Conservation (phyloP, 2,329 filamentous ascomycete species). For the Emmonsia crescens region DNA sequence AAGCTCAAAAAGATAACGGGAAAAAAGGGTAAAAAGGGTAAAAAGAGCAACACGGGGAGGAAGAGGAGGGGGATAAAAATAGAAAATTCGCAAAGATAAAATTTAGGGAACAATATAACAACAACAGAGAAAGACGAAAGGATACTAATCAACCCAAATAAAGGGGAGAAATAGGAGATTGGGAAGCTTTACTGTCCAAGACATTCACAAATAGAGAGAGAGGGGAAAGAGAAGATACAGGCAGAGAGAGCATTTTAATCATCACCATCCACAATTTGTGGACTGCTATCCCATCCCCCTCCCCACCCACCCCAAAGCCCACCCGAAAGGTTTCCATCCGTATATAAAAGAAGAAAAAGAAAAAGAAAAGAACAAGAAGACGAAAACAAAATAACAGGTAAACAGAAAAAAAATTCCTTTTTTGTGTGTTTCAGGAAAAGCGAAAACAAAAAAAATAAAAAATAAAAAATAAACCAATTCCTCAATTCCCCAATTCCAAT, state of each 20-base stretch:
- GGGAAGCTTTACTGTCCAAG: neutral
- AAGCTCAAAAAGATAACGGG: neutral
- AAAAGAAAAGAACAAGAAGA: neutral
- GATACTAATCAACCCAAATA: neutral
- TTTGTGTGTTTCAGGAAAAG: neutral
- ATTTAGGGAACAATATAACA: neutral
- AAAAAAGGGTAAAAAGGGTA: neutral
- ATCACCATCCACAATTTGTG: neutral
- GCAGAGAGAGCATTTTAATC: neutral
- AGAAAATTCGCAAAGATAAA: neutral
- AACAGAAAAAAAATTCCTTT: neutral
- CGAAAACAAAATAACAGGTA: no score
- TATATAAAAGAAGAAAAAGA: neutral
- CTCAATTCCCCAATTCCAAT: neutral
- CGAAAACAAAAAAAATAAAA: neutral
- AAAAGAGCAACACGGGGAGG: neutral
- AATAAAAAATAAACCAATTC: neutral
- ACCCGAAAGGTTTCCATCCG: neutral
- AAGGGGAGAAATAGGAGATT: neutral
- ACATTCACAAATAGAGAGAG: constrained; percentile 6
- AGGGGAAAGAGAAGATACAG: neutral
- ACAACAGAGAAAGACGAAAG: neutral
- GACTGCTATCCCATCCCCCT: neutral
- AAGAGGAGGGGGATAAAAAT: neutral
- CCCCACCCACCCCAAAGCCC: neutral